Base-by-base conservation (phyloP, 305 asterid genomes). In the Lippia alba region DNA sequence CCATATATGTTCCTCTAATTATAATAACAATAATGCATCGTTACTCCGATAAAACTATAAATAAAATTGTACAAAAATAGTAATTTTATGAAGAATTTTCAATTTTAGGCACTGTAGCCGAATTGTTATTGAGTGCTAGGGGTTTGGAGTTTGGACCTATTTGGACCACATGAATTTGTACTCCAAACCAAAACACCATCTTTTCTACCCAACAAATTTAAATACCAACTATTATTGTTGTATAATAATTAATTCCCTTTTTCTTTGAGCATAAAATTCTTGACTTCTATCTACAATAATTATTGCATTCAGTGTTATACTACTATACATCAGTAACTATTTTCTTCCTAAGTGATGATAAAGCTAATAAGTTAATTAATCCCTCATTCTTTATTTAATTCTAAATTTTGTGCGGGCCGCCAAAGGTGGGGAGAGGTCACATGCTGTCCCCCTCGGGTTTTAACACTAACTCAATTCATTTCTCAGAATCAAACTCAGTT, bases 271-370 rank as follows among this genome's bases (percentile, higher is more conserved):
- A 65, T n/a, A 33, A 32, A 41, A 50, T 65, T 66, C 24, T 34
- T 44, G 6, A 44, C 32, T 56, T 17, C 66, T 54, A 40, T 58
- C 45, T 64, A 44, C 7, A 45, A 69, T 62, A 76, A 61, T 65
- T 73, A 71, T 76, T 69, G 81, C 67, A 71, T 77, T 80, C 81
- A 70, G 81, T 73, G 81, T 66, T 73, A 41, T 5, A 46, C n/a
- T 46, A 12, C 3, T 3, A 8, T 45, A 45, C 10, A 45, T 45
- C 12, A 9, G 12, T 46, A 14, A 14, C 5, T 12, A 4, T 12
- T 46, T 1, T 49, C n/a, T 49, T 14, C 4, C 55, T 1, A n/a
- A 59, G 15, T 15, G 33, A 53, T 19, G 1, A 33, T 33, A 16
- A 19, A 44, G 55, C 12, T 61, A 20, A 54, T 61, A 20, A 54